Evolutionary conservation across 306 rosid genomes (phyloP), one percentile per base, ranked within the genome.

Genomic region (Luffa aegyptiaca): DNA sequence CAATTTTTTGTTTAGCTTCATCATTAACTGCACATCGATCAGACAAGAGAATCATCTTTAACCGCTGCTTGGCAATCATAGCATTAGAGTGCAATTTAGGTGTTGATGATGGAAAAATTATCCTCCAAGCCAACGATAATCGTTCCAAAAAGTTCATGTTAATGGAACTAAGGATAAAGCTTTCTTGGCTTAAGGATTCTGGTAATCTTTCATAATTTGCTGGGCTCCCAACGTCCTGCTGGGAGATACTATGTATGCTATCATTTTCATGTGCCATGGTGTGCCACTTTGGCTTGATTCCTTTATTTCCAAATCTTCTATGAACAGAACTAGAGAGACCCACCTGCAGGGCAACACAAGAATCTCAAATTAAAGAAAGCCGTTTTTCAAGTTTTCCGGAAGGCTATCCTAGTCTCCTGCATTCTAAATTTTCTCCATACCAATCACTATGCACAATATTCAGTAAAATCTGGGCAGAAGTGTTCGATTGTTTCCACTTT

Each of bases 11-110:
- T 76, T 94, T 94, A 70, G 97, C 97, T 90, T 92, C 96, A 3
- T 94, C 97, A 78, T 92, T 94, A 53, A 94, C 94, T 42, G 83
- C 98, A 75, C 98, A 94, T 57, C 98, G 88, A 79, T 94, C 97
- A 58, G 96, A 92, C 88, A 92, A 90, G 80, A 94, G 88, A 63
- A 90, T 90, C 98, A 94, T 92, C 87, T 94, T 94, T 88, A 94
- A 79, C 13, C 98, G 94, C 87, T 94, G 96, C 91, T 94, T 92
- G 76, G 98, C 97, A 81, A 90, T 85, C 73, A 85, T 86, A 78
- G 98, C 98, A 81, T 90, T 90, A 26, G 98, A 89, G 82, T 83
- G 90, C 87, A 74, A 84, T 79, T 81, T 85, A 57, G 92, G 79
- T 66, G 87, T 63, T 33, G 89, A 85, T 49, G 98, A 87, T 3